Percentiles rank a stretch among this genome's conserved stretches.
These are phyloP conservation scores for Isoetes taiwanensis DNA, from an alignment of 75 land plant genomes.

Conservation along the genomic window DNA sequence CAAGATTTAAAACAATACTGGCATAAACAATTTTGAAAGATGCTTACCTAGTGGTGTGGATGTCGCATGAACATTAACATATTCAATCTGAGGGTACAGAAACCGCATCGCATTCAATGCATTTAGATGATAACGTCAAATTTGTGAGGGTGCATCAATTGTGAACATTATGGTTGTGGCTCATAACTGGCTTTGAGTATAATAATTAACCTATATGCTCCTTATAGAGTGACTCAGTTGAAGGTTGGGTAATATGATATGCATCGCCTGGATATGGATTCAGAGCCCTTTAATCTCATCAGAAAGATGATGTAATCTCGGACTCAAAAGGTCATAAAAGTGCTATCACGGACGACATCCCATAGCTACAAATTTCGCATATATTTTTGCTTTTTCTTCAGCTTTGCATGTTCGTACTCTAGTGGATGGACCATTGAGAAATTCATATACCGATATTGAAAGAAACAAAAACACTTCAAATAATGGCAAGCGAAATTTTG, in stretches of 20 bases:
- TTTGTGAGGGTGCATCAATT: neutral
- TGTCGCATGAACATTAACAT: conserved; percentile 98
- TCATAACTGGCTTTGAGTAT: conserved; percentile 21
- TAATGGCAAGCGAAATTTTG: neutral
- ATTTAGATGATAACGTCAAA: neutral
- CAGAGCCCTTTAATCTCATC: neutral
- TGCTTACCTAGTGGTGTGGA: conserved; percentile 77
- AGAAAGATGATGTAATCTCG: neutral
- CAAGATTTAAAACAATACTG: neutral
- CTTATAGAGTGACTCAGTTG: conserved; percentile 62
- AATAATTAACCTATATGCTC: conserved; percentile 44
- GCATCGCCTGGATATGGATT: conserved; percentile 62
- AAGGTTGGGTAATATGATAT: conserved; percentile 90
- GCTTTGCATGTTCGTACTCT: conserved; percentile 85
- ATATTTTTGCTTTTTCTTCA: conserved; percentile 77
- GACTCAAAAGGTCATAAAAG: neutral
- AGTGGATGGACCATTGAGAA: neutral
- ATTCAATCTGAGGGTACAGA: conserved; percentile 44
- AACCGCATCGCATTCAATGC: neutral
- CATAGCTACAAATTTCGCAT: conserved; percentile 98
- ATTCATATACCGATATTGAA: neutral
- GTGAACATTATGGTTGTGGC: neutral
- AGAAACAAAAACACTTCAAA: too few species aligned
- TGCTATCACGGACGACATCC: conserved; percentile 43
- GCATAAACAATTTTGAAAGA: neutral